Evolutionary conservation across 2,329 filamentous ascomycete genomes (phyloP), one percentile per base, ranked within the genome.

Genomic region (Plenodomus lindquistii): DNA sequence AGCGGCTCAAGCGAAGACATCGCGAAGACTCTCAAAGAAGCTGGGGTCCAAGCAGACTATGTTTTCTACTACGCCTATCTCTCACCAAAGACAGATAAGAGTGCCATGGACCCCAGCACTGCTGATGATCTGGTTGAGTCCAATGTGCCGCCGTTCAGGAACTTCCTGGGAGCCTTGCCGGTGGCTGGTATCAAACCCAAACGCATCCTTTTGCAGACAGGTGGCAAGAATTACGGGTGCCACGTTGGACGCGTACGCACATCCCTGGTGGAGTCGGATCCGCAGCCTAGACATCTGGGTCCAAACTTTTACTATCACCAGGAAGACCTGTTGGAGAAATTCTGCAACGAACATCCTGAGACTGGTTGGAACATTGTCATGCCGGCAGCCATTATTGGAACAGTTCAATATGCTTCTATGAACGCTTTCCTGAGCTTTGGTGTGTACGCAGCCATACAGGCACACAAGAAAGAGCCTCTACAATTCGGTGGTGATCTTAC

Each of bases 51-150:
- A 6, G 50, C 44, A 11, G 46, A 53, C 10, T 53, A 50, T 29
- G 31, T 58, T 16, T 58, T 58, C 38, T 58, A 46, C 43, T 58
- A 53, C 21, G 52, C 52, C 16, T 55, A 58, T n/a, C 17, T 58
- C 1, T 19, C 42, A 2, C 55, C 55, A 1, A 48, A 55, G 21
- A 27, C 36, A 3, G 49, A 38, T 3, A 44, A 44, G 13, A 45
- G 36, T 7, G 48, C 47, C 2, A 55, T 50, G 46, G 40, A 48
- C 10, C 46, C 44, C 11, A 40, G 24, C 19, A 44, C 35, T 1
- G 49, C 49, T 13, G 37, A 46, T 5, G 44, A 52, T 5, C 27
- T 57, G 1, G 27, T 52, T 1, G 42, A 57, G 43, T 24, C 40
- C 13, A 57, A 57, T 22, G 46, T 50, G 13, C 43, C 45, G 1